Base-by-base conservation (phyloP, 768 basidiomycete species). In the Rhodotorula paludigena region DNA sequence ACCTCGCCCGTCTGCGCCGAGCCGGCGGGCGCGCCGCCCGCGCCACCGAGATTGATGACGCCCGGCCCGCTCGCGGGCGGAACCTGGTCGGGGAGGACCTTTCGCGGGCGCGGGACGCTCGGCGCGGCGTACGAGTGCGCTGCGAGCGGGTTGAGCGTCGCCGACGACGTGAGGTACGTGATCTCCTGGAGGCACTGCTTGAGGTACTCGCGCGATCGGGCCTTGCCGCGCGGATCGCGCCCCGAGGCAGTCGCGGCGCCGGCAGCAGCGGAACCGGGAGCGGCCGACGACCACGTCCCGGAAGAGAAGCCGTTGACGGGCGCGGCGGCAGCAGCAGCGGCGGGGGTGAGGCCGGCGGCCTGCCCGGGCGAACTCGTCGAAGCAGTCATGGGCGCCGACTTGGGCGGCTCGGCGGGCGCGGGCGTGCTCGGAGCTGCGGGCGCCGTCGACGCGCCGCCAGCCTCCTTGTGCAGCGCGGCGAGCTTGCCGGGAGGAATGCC, bases 161-260 rank as follows among this genome's bases (percentile, higher is more conserved):
- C 90, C 1, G 92, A 87, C 0, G 94, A 97, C 2, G 96, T 99
- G 60, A 99, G 82, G 79, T 99, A 99, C 20, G 90, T 90, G 73
- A 99, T 89, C 82, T 99, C 96, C 80, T 98, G 96, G 33, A 99
- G 82, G 80, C 96, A 92, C 87, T 99, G 94, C 80, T 98, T 99
- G 74, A 99, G 84, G 78, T 97, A 99, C 69, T 99, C 96, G 62
- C 93, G 83, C 80, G 91, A 93, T 64, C 91, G 84, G 49, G 93
- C 92, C 75, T 94, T 84, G 75, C 90, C 89, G 79, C 96, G 94
- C n/a, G 92, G 92, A 79, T 97, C 94, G 63, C 91, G 86, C 41
- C 88, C 89, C 15, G 86, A 85, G 32, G 84, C 87, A 47, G 85
- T 88, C 77, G 20, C 23, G 25, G 59, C 14, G 2, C 12, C 41